Base-by-base conservation (phyloP, 1,139 yeast genomes). In the Zygoascus hellenicus region DNA sequence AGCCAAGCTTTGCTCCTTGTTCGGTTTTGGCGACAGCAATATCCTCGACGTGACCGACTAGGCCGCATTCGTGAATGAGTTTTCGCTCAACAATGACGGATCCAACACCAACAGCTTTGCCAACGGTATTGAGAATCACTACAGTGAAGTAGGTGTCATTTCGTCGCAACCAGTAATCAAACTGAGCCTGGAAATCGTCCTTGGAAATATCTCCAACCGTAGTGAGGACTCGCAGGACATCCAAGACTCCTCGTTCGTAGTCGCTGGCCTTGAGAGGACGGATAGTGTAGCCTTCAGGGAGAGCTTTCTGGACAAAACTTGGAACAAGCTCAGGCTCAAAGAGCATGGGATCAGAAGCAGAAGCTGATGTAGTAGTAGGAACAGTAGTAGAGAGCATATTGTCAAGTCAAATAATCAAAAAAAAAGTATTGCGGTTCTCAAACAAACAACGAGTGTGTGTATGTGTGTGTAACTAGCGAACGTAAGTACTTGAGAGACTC, bases 31-130 rank as follows among this genome's bases (percentile, higher is more conserved):
- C 76, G 5, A 92, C 96, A 0, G 97, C 86, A 51, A 92, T 90
- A 63, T 92, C 98, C 63, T 92, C 98, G 53, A 92, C 84, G 66
- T 92, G 98, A 4, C 97, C 98, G 10, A 88, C 95, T 47, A 73
- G 66, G 0, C 96, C 95, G 64, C 94, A 81, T 43, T 72, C 78
- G 63, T 90, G 97, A 48, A 71, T 69, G 42, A 71, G 61, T 55
- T 71, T 81, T 45, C 70, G 69, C 61, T 81, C 87, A 9, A 81
- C 68, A 10, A 81, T 68, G 7, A 66, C 61, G 9, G 72, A 63
- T 3, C 75, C 75, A 16, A 67, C 63, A 3, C 70, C 74, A 3
- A 69, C 73, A 1, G 69, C 64, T 3, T 45, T 47, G 45, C 59
- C 65, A 2, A 67, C 64, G 11, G 46, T 53, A 48, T 62, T 58